Conservation (phyloP, 495 filamentous ascomycete genomes). For the Penicillium angulare region DNA sequence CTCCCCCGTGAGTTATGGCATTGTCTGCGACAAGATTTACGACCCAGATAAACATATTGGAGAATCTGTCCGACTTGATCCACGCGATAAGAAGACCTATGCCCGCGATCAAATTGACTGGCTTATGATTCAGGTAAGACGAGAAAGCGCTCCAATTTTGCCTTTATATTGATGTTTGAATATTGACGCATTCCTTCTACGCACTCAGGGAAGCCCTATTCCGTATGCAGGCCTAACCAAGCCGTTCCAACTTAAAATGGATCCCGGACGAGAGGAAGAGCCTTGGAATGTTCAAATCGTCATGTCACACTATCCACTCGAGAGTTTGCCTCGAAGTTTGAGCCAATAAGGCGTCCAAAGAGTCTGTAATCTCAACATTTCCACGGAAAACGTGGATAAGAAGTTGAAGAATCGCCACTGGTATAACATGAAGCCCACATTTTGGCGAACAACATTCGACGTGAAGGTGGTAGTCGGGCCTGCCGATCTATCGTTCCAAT, state of each 20-base stretch:
- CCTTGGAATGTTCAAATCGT: constrained; percentile 49
- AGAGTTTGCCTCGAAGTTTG: constrained; percentile 42
- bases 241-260: constrained; percentile 46
- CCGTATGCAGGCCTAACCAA: constrained; percentile 38
- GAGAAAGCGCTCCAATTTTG: background rate
- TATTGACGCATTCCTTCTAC: background rate
- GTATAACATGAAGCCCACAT: constrained; percentile 41
- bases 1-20: constrained; percentile 56
- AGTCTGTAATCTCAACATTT: constrained; percentile 28
- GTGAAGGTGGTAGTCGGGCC: constrained; percentile 52
- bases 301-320: constrained; percentile 41
- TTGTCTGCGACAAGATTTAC: constrained; percentile 48
- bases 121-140: constrained; percentile 49
- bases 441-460: constrained; percentile 49
- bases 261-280: constrained; percentile 31
- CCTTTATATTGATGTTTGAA: background rate
- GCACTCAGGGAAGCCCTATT: constrained; percentile 32
- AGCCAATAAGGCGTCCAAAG: constrained; percentile 28
- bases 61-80: constrained; percentile 40
- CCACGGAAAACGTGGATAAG: constrained; percentile 33
- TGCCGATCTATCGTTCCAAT: constrained; percentile 55
- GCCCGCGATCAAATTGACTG: constrained; percentile 55
- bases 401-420: constrained; percentile 47
- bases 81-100: constrained; percentile 44
- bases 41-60: constrained; percentile 42